A percentile compares a stretch with the other conserved stretches of the same genome.
These are phyloP conservation scores for Albifimbria verrucaria DNA, from an alignment of 2,329 filamentous ascomycete species.

Conservation along the genomic window DNA sequence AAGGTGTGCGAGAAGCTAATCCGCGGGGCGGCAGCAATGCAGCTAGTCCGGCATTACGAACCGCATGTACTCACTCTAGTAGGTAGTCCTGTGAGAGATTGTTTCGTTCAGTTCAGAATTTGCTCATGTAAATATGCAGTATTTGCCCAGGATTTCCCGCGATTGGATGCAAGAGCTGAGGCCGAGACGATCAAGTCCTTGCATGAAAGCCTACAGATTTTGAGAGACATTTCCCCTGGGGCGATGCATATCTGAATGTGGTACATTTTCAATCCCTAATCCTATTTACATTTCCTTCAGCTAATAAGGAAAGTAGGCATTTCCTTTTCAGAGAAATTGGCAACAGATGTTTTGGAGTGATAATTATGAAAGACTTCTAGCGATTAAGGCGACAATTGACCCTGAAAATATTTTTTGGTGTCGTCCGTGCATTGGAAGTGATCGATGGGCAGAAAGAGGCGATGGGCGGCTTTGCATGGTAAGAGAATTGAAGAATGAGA, in stretches of 20 bases:
- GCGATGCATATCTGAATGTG: not conserved
- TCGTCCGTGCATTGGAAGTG: not conserved
- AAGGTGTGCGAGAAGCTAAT: not conserved
- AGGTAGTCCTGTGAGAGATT: no score
- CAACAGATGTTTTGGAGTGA: not conserved
- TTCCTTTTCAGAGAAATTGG: not conserved
- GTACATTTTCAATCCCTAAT: not conserved
- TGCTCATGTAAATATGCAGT: not conserved
- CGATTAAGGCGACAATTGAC: no score
- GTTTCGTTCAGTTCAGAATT: no score
- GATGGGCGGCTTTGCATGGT: not conserved
- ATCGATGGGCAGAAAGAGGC: not conserved
- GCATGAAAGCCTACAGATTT: not conserved
- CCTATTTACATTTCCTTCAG: not conserved
- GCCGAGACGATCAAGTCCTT: not conserved
- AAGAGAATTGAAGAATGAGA: no score
- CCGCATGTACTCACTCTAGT: not conserved
- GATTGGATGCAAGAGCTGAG: not conserved
- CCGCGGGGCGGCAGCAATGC: not conserved
- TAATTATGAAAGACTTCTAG: constrained; percentile 1
- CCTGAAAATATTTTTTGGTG: constrained; percentile 1
- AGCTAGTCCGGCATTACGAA: not conserved
- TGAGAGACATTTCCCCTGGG: not conserved
- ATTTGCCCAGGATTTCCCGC: not conserved
- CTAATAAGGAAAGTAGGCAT: not conserved